Evolutionary conservation across 1,139 yeast species (phyloP), one percentile per base, ranked within the genome.

Genomic region (Arxiozyma slooffiae): DNA sequence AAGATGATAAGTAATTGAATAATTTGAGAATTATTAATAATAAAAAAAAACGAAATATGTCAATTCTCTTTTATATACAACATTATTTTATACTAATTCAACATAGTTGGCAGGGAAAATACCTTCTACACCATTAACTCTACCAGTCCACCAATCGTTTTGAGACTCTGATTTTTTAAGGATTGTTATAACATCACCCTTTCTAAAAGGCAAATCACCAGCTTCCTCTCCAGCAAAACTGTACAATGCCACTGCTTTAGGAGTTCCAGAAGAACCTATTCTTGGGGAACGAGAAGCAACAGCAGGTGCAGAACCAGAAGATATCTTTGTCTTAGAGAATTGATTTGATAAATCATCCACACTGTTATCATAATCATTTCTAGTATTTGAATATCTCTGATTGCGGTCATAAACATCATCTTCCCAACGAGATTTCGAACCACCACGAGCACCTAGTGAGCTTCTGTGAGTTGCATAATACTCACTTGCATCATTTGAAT

Each of bases 61-160:
- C 26, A 7, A 26, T 5, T 7, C 30, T 14, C 9, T 7, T 8
- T 26, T 26, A 8, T 26, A 8, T 4, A 26, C 7, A 26, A 26
- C 3, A 66, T 92, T 97, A 20, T 9, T 22, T 57, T 64, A 84
- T 52, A 86, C 84, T 61, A 89, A 69, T 63, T 89, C 95, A 44
- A 92, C 97, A 64, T 92, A 92, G 66, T 92, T 92, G 1, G 98
- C 98, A 9, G 98, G 98, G 76, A 92, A 92, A 24, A 90, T 89
- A 48, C 98, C 98, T 56, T 87, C 85, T 52, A 70, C 71, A 6
- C 95, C 94, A 60, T 85, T 85, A 53, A 81, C 74, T 64, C 85
- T 80, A 20, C 98, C 98, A 0, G 96, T 89, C 98, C 98, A 92
- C 98, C 98, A 92, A 66, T 92, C 98, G 66, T 92, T 96, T 48